These are phyloP conservation scores for Xylaria longipes DNA, from an alignment of 495 filamentous ascomycete species.

Conservation along the genomic window DNA sequence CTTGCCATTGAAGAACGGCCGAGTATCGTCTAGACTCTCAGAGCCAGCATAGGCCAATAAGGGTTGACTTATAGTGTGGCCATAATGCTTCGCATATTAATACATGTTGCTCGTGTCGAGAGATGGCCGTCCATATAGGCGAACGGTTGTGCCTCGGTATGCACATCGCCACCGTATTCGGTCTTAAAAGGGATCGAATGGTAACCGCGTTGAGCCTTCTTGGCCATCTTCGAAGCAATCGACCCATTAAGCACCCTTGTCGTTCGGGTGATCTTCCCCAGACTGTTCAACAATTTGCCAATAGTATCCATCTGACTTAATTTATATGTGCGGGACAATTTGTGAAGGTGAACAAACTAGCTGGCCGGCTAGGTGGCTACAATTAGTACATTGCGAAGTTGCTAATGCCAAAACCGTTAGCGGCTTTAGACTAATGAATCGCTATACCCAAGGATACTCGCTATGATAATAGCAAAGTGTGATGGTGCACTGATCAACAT, in stretches of 20 bases:
- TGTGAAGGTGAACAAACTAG: not conserved
- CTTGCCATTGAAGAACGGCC: not conserved
- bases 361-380: not conserved
- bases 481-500: not conserved
- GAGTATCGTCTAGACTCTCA: constrained; percentile 23
- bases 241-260: constrained; percentile 31
- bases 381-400: not conserved
- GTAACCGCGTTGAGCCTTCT: constrained; percentile 6
- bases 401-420: not conserved
- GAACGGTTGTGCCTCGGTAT: not conserved
- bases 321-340: constrained; percentile 6
- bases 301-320: constrained; percentile 22
- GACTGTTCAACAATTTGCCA: not conserved
- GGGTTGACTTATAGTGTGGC: not conserved
- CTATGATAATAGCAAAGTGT: constrained; percentile 1
- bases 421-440: not conserved
- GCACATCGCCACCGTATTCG: not conserved
- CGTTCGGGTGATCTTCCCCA: constrained; percentile 15
- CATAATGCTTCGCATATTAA: constrained; percentile 18
- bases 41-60: constrained; percentile 10
- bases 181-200: constrained; percentile 1
- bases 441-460: not conserved
- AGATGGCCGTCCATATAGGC: not conserved
- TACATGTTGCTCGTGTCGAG: not conserved
- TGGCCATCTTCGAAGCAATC: not conserved